Percentiles rank a stretch among this genome's conserved stretches.
Conservation (phyloP, 2,329 filamentous ascomycete species). For the Colletotrichum sp. region DNA sequence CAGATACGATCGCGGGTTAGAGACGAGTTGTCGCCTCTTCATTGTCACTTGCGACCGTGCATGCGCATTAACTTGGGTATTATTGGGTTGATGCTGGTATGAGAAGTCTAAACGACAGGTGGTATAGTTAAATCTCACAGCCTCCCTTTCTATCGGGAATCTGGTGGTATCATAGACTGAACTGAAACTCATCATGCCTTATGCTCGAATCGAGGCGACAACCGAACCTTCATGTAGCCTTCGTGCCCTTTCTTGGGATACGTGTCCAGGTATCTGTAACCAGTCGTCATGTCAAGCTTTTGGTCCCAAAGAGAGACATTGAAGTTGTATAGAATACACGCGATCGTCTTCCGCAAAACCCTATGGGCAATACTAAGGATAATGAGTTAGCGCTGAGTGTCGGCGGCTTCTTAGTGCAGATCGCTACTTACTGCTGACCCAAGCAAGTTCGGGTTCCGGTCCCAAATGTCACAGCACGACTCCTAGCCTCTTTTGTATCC, state of each 20-base stretch:
- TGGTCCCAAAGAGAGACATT: slow-evolving; percentile 16
- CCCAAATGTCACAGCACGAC: slow-evolving; percentile 10
- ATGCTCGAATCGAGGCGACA: neutral
- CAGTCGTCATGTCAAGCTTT: neutral
- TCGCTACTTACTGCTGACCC: slow-evolving; percentile 17
- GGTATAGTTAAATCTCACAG: neutral
- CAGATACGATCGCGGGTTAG: neutral
- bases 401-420: neutral
- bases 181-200: neutral
- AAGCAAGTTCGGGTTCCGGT: slow-evolving; percentile 23
- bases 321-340: slow-evolving; percentile 19
- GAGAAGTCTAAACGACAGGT: neutral
- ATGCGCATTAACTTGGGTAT: neutral
- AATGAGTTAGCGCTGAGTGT: fast-evolving
- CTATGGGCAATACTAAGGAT: slow-evolving; percentile 11
- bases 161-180: neutral
- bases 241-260: slow-evolving; percentile 17
- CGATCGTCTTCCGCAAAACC: slow-evolving; percentile 21
- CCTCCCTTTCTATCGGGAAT: neutral
- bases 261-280: slow-evolving; percentile 13
- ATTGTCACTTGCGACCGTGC: neutral
- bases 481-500: neutral
- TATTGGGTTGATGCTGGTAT: neutral
- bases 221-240: slow-evolving; percentile 11
- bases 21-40: neutral